A percentile compares a stretch with the other conserved stretches of the same genome.
Conservation (phyloP, 345 rosid species). For the Populus pruinosa region DNA sequence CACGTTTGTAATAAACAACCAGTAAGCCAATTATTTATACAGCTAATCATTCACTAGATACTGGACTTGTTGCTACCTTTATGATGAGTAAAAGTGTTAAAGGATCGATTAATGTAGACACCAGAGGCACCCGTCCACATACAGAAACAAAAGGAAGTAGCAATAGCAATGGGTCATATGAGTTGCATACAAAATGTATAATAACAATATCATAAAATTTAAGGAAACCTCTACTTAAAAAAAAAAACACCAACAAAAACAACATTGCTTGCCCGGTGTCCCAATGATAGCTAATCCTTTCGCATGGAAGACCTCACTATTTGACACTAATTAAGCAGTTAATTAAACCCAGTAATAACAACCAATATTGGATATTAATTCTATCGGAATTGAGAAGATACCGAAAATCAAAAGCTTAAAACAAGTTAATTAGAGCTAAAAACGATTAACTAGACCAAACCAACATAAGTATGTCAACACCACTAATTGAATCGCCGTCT, state of each 20-base stretch:
- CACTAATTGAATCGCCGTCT: background rate
- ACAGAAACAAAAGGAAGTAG: background rate
- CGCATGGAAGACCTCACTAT: background rate
- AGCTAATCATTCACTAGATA: no score
- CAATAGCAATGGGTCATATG: background rate
- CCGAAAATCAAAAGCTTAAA: background rate
- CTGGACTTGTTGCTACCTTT: background rate
- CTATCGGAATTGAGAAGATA: background rate
- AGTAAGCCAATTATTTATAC: background rate
- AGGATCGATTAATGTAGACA: background rate
- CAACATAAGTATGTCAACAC: background rate
- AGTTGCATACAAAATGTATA: no score
- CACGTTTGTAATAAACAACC: background rate
- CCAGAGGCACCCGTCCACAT: background rate
- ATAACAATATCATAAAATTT: no score
- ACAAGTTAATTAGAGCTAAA: background rate
- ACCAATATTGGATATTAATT: no score
- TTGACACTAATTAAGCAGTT: background rate
- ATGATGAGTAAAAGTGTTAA: background rate
- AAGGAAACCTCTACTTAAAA: no score
- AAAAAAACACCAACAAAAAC: no score
- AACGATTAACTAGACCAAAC: background rate
- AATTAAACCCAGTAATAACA: background rate
- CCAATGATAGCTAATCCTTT: background rate
- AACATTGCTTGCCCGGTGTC: no score